Conservation (phyloP, 768 basidiomycete species). For the Nevesoporus exiguus region DNA sequence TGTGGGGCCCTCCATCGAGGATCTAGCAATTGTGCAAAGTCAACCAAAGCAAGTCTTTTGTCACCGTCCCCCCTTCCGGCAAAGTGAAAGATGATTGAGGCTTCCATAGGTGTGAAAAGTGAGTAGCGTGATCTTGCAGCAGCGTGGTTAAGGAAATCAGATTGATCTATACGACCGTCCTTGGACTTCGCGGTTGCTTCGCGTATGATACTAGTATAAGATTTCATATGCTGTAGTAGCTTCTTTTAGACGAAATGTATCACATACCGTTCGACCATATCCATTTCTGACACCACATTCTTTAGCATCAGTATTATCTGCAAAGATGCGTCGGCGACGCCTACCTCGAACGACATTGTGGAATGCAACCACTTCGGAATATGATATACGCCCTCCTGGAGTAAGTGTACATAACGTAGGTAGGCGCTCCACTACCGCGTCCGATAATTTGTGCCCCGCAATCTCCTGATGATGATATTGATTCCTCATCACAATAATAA, state of each 20-base stretch:
- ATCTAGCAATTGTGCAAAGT: constrained; percentile 92
- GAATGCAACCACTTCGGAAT: constrained; percentile 95
- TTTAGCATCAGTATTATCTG: constrained; percentile 3
- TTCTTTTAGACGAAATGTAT: background rate
- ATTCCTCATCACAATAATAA: background rate
- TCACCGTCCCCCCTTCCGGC: constrained; percentile 73
- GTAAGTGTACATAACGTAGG: constrained; percentile 89
- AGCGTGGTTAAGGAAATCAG: constrained; percentile 92
- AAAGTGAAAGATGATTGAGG: constrained; percentile 97
- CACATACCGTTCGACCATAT: constrained; percentile 82
- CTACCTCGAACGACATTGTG: constrained; percentile 91
- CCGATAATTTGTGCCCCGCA: constrained; percentile 95
- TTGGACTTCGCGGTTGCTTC: constrained; percentile 88
- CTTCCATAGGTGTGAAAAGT: constrained; percentile 97
- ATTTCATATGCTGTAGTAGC: background rate
- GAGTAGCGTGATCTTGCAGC: constrained; percentile 87
- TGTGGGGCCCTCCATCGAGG: constrained; percentile 81
- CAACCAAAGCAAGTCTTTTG: constrained; percentile 76
- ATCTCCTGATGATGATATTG: constrained; percentile 60
- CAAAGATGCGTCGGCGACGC: constrained; percentile 21
- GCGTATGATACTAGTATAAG: constrained; percentile 63
- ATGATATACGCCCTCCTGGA: constrained; percentile 88
- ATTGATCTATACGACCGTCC: constrained; percentile 93
- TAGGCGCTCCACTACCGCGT: constrained; percentile 86
- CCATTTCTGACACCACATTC: constrained; percentile 63